Evolutionary conservation across 2,329 filamentous ascomycete genomes (phyloP).

Genomic region (Fusarium annulatum): DNA sequence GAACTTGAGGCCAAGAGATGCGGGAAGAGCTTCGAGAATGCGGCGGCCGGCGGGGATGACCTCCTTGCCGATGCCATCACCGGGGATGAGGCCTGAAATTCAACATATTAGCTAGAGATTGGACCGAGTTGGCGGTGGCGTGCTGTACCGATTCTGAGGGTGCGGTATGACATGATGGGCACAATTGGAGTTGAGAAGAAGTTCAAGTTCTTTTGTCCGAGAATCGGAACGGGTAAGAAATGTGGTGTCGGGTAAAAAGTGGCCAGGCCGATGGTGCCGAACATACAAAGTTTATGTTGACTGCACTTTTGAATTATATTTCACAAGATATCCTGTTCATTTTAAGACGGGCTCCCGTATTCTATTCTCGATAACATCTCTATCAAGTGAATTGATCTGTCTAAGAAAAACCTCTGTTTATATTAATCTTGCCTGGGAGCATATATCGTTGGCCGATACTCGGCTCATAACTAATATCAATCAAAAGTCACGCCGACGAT

Average conservation of each 20-base stretch:
- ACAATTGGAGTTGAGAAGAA: constrained; percentile 39
- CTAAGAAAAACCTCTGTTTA: background rate
- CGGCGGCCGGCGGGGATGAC: constrained; percentile 95
- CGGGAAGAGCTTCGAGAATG: constrained; percentile 89
- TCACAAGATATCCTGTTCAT: background rate
- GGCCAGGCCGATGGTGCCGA: constrained; percentile 26
- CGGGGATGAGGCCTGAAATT: constrained; percentile 85
- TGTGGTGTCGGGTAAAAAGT: constrained; percentile 32
- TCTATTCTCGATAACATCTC: background rate
- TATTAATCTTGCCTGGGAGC: background rate
- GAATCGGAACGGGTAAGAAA: constrained; percentile 41
- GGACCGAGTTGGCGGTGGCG: background rate
- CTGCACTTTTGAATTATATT: background rate
- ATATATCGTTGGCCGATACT: background rate
- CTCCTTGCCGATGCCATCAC: constrained; percentile 97
- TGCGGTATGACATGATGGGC: constrained; percentile 55
- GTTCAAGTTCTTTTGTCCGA: constrained; percentile 44
- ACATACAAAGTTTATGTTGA: constrained; percentile 26
- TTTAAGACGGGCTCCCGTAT: background rate
- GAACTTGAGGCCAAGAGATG: constrained; percentile 93
- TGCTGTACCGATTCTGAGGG: constrained; percentile 54
- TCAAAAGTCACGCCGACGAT: background rate
- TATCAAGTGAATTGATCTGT: background rate
- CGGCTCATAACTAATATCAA: background rate
- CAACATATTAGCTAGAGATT: background rate